Evolutionary conservation across 2,329 filamentous ascomycete species (phyloP).

Genomic region (Orbilia blumenaviensis): DNA sequence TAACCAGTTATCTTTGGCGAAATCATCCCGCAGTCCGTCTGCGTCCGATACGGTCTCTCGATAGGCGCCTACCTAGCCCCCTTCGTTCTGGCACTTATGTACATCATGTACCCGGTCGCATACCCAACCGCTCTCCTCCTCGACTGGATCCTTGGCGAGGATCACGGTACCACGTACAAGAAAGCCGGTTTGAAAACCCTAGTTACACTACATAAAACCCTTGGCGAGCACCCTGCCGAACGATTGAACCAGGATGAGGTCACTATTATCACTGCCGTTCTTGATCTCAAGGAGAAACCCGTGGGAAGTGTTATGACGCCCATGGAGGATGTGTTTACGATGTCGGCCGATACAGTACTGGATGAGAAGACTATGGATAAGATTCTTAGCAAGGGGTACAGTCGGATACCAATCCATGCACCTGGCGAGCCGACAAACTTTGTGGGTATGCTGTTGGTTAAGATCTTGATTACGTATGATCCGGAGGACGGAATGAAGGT

Average conservation of each 20-base stretch:
- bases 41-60: conserved; percentile 91
- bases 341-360: conserved; percentile 92
- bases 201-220: conserved; percentile 90
- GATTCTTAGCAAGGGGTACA: conserved; percentile 93
- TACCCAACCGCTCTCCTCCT: conserved; percentile 97
- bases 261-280: conserved; percentile 95
- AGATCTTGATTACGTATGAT: conserved; percentile 98
- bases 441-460: conserved; percentile 96
- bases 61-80: conserved; percentile 90
- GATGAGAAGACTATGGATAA: conserved; percentile 94
- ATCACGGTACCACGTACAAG: conserved; percentile 97
- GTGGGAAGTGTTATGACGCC: conserved; percentile 98
- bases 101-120: conserved; percentile 84
- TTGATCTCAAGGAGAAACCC: conserved; percentile 95
- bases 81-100: conserved; percentile 88
- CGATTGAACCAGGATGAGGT: conserved; percentile 96
- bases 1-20: conserved; percentile 92
- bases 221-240: conserved; percentile 83
- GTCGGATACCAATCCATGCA: conserved; percentile 91
- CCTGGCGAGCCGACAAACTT: conserved; percentile 86
- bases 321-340: conserved; percentile 95
- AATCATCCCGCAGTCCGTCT: conserved; percentile 93
- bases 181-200: conserved; percentile 97
- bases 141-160: conserved; percentile 89
- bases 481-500: conserved; percentile 90